A percentile compares a stretch with the other conserved stretches of the same genome.
phyloP scores from a whole-genome alignment of 495 filamentous ascomycete species.

The Lepraria neglecta region DNA sequence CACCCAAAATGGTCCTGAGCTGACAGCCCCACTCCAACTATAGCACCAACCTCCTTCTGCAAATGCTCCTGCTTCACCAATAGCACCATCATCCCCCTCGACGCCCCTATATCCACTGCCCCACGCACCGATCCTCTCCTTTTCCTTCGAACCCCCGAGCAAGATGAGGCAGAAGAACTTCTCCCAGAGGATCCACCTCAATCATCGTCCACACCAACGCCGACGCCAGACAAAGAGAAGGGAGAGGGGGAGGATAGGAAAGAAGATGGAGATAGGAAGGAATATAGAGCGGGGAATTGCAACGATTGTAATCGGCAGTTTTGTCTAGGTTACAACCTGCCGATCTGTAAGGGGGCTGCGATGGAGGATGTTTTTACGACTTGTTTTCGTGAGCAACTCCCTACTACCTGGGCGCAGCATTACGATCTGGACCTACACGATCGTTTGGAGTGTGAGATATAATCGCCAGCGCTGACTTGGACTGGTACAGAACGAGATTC shows the following conservation, averaged over 20 bases:
- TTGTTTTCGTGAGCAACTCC: constrained; percentile 66
- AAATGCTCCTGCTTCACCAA: constrained; percentile 96
- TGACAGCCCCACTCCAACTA: neutral
- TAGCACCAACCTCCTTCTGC: constrained; percentile 74
- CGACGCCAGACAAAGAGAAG: neutral
- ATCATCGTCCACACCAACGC: neutral
- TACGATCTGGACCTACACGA: neutral
- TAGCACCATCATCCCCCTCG: constrained; percentile 78
- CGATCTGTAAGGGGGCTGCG: constrained; percentile 78
- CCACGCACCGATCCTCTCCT: constrained; percentile 26
- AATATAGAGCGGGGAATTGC: constrained; percentile 50
- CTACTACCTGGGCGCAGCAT: neutral
- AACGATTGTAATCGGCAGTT: constrained; percentile 86
- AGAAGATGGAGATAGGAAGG: constrained; percentile 32
- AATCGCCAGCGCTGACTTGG: constrained; percentile 15
- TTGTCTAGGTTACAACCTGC: constrained; percentile 76
- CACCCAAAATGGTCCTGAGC: neutral
- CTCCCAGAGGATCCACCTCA: constrained; percentile 12
- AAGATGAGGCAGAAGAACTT: constrained; percentile 18
- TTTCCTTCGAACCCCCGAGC: constrained; percentile 30
- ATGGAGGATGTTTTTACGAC: constrained; percentile 82
- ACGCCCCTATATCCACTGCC: constrained; percentile 40
- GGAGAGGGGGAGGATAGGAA: constrained; percentile 13
- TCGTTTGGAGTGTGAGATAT: neutral
- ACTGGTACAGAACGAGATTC: constrained; percentile 65